These are phyloP conservation scores for Crotalaria pallida DNA, from an alignment of 306 rosid species.

Conservation along the genomic window DNA sequence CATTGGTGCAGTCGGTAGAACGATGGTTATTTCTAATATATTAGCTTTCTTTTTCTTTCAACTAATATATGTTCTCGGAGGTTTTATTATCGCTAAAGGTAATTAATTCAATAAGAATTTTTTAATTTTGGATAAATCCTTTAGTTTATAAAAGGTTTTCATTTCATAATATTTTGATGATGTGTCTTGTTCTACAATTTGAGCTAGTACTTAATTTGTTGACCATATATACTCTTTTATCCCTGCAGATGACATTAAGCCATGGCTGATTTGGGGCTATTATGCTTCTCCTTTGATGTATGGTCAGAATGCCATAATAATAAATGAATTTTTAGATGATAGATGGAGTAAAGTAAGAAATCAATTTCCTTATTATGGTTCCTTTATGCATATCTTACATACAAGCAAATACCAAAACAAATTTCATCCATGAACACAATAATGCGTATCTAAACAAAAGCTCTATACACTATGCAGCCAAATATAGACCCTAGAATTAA, in stretches of 20 bases:
- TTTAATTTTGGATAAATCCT: background rate
- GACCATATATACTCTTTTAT: background rate
- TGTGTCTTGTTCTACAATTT: background rate
- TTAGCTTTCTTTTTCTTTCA: conserved; percentile 42
- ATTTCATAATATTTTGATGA: background rate
- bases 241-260: conserved; percentile 49
- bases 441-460: background rate
- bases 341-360: conserved; percentile 64
- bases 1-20: conserved; percentile 53
- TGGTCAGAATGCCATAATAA: conserved; percentile 80
- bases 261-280: conserved; percentile 81
- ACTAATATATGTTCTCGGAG: conserved; percentile 51
- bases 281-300: conserved; percentile 79
- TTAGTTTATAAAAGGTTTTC: background rate
- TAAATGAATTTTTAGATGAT: conserved; percentile 74
- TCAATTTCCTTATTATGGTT: background rate
- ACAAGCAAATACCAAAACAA: background rate
- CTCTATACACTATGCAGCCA: conserved; percentile 33
- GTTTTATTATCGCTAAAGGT: conserved; percentile 54
- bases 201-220: background rate
- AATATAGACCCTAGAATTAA: conserved; percentile 36
- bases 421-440: background rate
- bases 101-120: conserved; percentile 13
- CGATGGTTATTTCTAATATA: conserved; percentile 42
- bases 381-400: background rate